phyloP scores from a whole-genome alignment of 2,329 filamentous ascomycete species.

The Dryadomyces quercus-mongolicae region DNA sequence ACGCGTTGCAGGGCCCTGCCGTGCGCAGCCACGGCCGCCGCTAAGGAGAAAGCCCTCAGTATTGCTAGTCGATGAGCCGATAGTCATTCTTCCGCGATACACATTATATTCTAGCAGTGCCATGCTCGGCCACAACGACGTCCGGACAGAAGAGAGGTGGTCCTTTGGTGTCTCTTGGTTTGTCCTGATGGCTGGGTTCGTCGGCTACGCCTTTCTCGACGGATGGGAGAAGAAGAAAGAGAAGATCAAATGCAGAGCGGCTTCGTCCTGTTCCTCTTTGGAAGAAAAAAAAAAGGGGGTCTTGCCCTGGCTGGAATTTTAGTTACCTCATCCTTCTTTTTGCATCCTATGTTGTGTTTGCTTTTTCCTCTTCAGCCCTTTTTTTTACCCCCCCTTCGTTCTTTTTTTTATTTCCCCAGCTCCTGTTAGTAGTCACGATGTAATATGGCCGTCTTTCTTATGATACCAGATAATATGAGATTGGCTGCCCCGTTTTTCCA shows the following conservation, averaged over 20 bases:
- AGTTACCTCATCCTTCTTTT: slow-evolving; percentile 1
- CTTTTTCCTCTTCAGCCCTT: slow-evolving; percentile 8
- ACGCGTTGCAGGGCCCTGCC: slow-evolving; percentile 81
- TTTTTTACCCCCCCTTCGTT: slow-evolving; percentile 8
- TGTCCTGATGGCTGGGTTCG: not conserved
- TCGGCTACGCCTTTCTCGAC: not conserved
- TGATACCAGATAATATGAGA: slow-evolving; percentile 35
- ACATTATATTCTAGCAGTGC: not conserved
- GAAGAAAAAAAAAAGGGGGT: not conserved
- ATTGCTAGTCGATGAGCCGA: not conserved
- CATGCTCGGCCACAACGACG: not conserved
- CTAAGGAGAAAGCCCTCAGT: slow-evolving; percentile 31
- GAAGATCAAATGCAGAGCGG: not conserved
- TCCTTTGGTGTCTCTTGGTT: not conserved
- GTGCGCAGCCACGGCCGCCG: slow-evolving; percentile 88
- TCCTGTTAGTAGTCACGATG: slow-evolving; percentile 29
- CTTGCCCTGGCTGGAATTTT: not conserved
- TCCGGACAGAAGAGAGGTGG: not conserved
- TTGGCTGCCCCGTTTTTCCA: slow-evolving; percentile 17
- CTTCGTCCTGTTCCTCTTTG: not conserved
- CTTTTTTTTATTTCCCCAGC: slow-evolving; percentile 15
- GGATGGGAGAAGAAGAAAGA: not conserved
- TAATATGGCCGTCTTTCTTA: slow-evolving; percentile 34
- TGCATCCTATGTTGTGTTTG: not conserved
- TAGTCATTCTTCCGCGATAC: not conserved